Conservation (phyloP, 352 stramenopile species). For the Aphanomyces cochlioides region DNA sequence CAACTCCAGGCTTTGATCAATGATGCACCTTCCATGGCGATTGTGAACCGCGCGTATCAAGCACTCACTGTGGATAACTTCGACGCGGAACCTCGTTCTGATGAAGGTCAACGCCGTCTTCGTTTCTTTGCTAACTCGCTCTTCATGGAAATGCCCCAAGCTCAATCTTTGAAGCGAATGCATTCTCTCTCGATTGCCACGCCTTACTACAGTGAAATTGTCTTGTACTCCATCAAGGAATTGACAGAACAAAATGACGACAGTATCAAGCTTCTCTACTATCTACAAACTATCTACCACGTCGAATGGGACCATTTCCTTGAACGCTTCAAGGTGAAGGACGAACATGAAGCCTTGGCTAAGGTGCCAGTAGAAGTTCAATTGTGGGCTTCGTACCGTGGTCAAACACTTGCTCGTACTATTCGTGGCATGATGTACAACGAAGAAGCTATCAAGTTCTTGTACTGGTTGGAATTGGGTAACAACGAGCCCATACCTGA, state of each 20-base stretch:
- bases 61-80: slow-evolving; percentile 32
- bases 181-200: slow-evolving; percentile 77
- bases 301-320: slow-evolving; percentile 84
- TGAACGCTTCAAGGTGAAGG: slow-evolving; percentile 66
- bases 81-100: slow-evolving; percentile 30
- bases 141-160: slow-evolving; percentile 88
- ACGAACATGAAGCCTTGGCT: slow-evolving; percentile 78
- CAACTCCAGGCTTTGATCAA: slow-evolving; percentile 26
- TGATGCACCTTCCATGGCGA: slow-evolving; percentile 25
- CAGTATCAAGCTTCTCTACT: slow-evolving; percentile 96
- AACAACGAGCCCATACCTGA: slow-evolving; percentile 84
- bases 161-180: slow-evolving; percentile 82
- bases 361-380: slow-evolving; percentile 76
- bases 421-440: slow-evolving; percentile 88
- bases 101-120: slow-evolving; percentile 37
- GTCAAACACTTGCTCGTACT: slow-evolving; percentile 79
- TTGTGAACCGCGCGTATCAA: slow-evolving; percentile 31
- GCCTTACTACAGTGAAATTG: slow-evolving; percentile 88
- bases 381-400: slow-evolving; percentile 79
- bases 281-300: slow-evolving; percentile 87
- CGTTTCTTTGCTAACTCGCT: slow-evolving; percentile 86
- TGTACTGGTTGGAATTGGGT: slow-evolving; percentile 84
- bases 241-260: slow-evolving; percentile 69
- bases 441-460: slow-evolving; percentile 77
- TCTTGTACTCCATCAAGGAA: slow-evolving; percentile 88